These are phyloP conservation scores for Termitomyces sp. DNA, from an alignment of 768 basidiomycete species.

Conservation along the genomic window DNA sequence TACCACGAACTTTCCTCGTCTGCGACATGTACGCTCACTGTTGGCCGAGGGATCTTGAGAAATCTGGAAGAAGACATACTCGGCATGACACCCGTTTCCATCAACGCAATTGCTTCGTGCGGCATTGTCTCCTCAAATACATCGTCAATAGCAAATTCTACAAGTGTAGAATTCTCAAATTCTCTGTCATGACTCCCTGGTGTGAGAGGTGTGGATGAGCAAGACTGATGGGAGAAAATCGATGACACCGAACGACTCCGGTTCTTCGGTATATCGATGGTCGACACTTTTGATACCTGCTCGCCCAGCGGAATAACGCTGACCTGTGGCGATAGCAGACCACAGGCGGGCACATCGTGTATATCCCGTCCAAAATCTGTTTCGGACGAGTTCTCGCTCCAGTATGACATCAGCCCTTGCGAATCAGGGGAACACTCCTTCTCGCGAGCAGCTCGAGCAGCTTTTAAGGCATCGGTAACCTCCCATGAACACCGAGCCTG, in stretches of 20 bases:
- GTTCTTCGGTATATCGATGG: slow-evolving; percentile 2
- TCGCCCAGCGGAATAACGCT: background rate
- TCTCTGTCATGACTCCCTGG: slow-evolving; percentile 7
- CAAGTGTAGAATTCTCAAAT: background rate
- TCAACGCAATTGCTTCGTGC: background rate
- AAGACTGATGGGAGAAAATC: slow-evolving; percentile 8
- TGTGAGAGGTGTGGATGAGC: slow-evolving; percentile 12
- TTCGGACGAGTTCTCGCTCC: slow-evolving; percentile 17
- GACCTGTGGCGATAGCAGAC: slow-evolving; percentile 2
- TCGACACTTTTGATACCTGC: background rate
- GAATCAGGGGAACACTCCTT: slow-evolving; percentile 1
- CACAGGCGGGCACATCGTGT: background rate
- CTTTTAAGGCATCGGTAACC: slow-evolving; percentile 45
- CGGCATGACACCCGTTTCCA: slow-evolving; percentile 1
- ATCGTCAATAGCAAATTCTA: slow-evolving; percentile 7
- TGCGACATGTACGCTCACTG: background rate
- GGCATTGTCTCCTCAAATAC: slow-evolving; percentile 1
- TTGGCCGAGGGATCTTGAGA: background rate
- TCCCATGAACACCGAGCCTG: slow-evolving; percentile 80
- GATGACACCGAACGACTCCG: slow-evolving; percentile 5
- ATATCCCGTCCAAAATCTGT: background rate
- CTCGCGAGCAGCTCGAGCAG: slow-evolving; percentile 15
- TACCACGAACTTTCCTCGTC: background rate
- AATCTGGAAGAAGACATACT: slow-evolving; percentile 7
- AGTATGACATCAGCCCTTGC: slow-evolving; percentile 13